A percentile compares a stretch with the other conserved stretches of the same genome.
These are phyloP conservation scores for Macadamia integrifolia DNA, from an alignment of 164 flowering plant species.

Conservation along the genomic window DNA sequence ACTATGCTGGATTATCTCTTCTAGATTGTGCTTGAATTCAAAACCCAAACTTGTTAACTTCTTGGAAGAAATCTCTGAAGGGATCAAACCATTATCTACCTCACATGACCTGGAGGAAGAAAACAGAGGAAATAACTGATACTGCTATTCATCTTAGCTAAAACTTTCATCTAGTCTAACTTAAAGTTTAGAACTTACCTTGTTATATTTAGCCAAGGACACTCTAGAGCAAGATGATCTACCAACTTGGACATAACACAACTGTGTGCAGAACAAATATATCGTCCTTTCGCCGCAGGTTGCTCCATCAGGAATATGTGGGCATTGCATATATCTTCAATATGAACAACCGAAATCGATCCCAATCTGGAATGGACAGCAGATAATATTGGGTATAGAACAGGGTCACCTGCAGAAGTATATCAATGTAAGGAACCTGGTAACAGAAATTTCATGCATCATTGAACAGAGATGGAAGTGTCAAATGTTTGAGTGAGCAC, in stretches of 20 bases:
- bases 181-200: conserved; percentile 24
- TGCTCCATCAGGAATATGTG: conserved; percentile 75
- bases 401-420: conserved; percentile 40
- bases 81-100: conserved; percentile 22
- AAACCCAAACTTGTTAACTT: conserved; percentile 61
- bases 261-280: conserved; percentile 50
- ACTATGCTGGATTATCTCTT: conserved; percentile 44
- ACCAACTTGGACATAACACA: conserved; percentile 34
- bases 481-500: not conserved
- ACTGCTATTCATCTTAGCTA: not conserved
- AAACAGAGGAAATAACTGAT: not conserved
- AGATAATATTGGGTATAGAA: conserved; percentile 34
- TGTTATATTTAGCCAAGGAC: conserved; percentile 20
- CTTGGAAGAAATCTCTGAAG: conserved; percentile 50
- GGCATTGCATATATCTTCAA: conserved; percentile 69
- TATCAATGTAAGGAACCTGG: not conserved
- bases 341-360: conserved; percentile 60
- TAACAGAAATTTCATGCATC: not conserved
- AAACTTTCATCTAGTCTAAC: not conserved
- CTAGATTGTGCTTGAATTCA: conserved; percentile 38
- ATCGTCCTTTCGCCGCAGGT: conserved; percentile 46
- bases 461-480: not conserved
- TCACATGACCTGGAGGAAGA: conserved; percentile 27
- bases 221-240: conserved; percentile 30
- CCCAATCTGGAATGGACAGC: conserved; percentile 72